A percentile compares a stretch with the other conserved stretches of the same genome.
These are phyloP conservation scores for Nicotiana rustica DNA, from an alignment of 305 asterid genomes.

Conservation along the genomic window DNA sequence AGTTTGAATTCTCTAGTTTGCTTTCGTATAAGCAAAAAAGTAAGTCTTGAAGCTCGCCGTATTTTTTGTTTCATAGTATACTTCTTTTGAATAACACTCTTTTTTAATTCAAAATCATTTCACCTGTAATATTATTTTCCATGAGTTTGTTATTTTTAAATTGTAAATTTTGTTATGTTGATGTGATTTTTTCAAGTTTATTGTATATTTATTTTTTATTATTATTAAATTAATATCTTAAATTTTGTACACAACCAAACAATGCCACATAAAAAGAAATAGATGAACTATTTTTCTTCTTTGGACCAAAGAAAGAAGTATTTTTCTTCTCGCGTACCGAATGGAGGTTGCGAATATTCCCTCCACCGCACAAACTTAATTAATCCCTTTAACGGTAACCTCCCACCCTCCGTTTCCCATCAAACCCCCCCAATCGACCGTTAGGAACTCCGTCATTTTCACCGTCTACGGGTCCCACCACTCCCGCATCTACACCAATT, in stretches of 20 bases:
- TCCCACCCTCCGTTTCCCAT: not conserved
- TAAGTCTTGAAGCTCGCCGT: not conserved
- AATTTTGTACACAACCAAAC: too few species aligned
- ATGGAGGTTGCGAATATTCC: constrained; percentile 9
- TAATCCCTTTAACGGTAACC: not conserved
- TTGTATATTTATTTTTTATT: not conserved
- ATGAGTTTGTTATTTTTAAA: not conserved
- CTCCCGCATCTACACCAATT: constrained; percentile 30
- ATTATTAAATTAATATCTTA: not conserved
- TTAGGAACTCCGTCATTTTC: constrained; percentile 37
- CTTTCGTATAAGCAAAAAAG: not conserved
- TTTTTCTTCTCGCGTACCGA: not conserved
- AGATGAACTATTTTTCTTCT: not conserved
- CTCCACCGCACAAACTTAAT: constrained; percentile 25
- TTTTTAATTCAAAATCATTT: not conserved
- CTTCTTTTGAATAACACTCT: not conserved
- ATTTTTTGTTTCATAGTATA: not conserved
- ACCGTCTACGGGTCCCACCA: not conserved
- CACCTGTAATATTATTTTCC: not conserved
- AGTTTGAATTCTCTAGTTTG: not conserved
- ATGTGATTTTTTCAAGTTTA: not conserved
- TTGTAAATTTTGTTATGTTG: not conserved
- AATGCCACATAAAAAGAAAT: not conserved
- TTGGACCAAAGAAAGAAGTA: not conserved
- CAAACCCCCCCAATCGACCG: constrained; percentile 27